Conservation (phyloP, 2,329 filamentous ascomycete genomes). For the Diaporthe amygdali region DNA sequence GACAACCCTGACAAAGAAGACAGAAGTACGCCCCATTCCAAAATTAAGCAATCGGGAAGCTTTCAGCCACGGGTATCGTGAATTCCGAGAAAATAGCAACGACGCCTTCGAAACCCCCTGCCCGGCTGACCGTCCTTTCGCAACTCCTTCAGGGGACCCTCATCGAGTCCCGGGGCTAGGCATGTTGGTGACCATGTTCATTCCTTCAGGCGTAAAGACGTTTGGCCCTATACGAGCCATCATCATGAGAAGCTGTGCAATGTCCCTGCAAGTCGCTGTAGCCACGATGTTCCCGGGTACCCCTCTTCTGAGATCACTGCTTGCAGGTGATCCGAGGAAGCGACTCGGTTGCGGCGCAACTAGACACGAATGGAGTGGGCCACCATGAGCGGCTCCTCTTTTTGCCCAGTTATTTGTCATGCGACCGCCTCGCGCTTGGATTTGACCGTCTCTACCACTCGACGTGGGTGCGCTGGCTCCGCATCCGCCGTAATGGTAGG, state of each 20-base stretch:
- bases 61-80: conserved; percentile 22
- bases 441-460: conserved; percentile 12
- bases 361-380: neutral
- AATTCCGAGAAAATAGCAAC: conserved; percentile 18
- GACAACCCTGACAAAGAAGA: neutral
- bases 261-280: neutral
- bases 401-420: neutral
- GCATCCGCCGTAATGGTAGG: neutral
- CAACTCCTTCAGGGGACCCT: neutral
- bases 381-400: neutral
- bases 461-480: conserved; percentile 18
- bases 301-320: neutral
- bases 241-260: neutral
- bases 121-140: neutral
- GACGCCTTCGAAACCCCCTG: neutral
- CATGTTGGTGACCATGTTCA: neutral
- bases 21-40: neutral
- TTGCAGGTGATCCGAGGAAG: neutral
- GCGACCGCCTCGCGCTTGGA: conserved; percentile 17
- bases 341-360: neutral
- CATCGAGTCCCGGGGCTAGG: neutral
- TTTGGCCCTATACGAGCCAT: neutral
- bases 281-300: neutral
- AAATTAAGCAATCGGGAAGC: conserved; percentile 8
- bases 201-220: neutral